phyloP scores from a whole-genome alignment of 345 rosid species.

The Stellera chamaejasme region DNA sequence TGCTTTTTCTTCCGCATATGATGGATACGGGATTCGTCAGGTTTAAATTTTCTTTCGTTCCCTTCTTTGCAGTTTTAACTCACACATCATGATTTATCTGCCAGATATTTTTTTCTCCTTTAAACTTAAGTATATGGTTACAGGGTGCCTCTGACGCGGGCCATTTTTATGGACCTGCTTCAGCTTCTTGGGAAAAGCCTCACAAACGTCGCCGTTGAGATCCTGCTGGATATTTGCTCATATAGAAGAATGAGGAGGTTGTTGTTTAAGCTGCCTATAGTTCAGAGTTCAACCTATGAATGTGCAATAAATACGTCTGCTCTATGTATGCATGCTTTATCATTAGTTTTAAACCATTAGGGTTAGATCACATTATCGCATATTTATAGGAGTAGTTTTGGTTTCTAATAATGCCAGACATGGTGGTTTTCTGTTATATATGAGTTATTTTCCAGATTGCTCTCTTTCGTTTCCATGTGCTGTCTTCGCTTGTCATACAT shows the following conservation, averaged over 20 bases:
- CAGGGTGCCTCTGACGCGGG: slow-evolving; percentile 64
- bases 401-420: too few relatives aligned
- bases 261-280: slow-evolving; percentile 12
- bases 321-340: slow-evolving; percentile 23
- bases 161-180: slow-evolving; percentile 56
- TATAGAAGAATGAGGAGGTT: slow-evolving; percentile 17
- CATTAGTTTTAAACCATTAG: slow-evolving; percentile 18
- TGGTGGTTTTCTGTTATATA: too few relatives aligned
- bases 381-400: too few relatives aligned
- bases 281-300: slow-evolving; percentile 9
- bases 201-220: slow-evolving; percentile 55
- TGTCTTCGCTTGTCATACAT: too few relatives aligned
- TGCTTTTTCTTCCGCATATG: slow-evolving; percentile 51
- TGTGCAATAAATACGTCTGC: slow-evolving; percentile 24
- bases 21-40: slow-evolving; percentile 51
- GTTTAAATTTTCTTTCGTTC: slow-evolving; percentile 27
- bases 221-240: slow-evolving; percentile 8
- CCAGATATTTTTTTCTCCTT: slow-evolving; percentile 4
- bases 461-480: too few relatives aligned
- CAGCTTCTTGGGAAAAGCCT: slow-evolving; percentile 73
- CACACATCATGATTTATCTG: not conserved
- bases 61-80: slow-evolving; percentile 11
- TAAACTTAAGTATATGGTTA: slow-evolving; percentile 2
- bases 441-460: too few relatives aligned
- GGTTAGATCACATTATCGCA: too few relatives aligned